Evolutionary conservation across 345 rosid species (phyloP).

Genomic region (Salix dunnii): DNA sequence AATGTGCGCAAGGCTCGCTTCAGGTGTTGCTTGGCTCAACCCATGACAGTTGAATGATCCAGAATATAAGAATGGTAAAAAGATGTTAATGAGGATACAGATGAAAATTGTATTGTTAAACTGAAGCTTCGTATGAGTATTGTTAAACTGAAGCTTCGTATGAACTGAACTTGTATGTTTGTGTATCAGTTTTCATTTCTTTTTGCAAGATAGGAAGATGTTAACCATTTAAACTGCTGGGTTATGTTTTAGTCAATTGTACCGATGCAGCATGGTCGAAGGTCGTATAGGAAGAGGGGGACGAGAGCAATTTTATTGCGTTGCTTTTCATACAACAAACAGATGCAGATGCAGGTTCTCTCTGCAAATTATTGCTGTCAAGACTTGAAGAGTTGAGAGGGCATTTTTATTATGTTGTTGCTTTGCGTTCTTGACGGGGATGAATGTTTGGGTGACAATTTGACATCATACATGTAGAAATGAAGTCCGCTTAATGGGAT

Average conservation of each 20-base stretch:
- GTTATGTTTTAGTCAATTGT: background rate
- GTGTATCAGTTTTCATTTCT: conserved; percentile 9
- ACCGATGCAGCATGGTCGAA: background rate
- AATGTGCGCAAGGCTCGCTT: conserved; percentile 33
- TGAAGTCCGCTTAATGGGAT: background rate
- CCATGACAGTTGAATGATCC: conserved; percentile 29
- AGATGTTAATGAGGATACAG: conserved; percentile 7
- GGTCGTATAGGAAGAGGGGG: background rate
- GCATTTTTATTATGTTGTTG: background rate
- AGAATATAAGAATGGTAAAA: background rate
- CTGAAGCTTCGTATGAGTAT: background rate
- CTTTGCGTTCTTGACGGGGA: background rate
- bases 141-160: background rate
- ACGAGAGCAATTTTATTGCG: background rate
- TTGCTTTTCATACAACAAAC: background rate
- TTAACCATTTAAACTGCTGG: conserved; percentile 15
- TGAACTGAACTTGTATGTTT: conserved; percentile 12
- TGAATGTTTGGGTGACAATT: background rate
- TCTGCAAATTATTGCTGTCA: background rate
- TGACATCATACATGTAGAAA: background rate
- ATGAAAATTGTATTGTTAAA: conserved; percentile 4
- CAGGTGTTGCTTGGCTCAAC: conserved; percentile 28
- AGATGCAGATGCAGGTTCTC: background rate
- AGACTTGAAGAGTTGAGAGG: background rate
- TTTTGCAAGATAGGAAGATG: conserved; percentile 5